Evolutionary conservation across 2,329 filamentous ascomycete species (phyloP), one percentile per base, ranked within the genome.

Genomic region (Lomentospora prolificans): DNA sequence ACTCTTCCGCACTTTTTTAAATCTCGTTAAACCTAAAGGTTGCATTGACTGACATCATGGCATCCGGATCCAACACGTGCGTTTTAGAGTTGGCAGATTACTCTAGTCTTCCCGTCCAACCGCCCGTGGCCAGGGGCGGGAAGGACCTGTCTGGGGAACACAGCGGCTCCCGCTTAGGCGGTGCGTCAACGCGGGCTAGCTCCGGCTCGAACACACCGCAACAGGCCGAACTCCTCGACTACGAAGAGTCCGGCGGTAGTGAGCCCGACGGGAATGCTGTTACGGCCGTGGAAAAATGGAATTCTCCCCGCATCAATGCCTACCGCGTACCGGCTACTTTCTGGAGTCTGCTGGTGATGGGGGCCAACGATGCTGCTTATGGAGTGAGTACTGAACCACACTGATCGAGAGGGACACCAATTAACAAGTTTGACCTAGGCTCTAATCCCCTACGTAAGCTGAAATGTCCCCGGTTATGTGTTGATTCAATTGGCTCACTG

Each of bases 351-450:
- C 70, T 84, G 19, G 72, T 87, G 30, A 80, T 86, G 72, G 86
- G 86, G 5, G 77, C 84, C 70, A 86, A 86, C 62, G 86, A 89
- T 68, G 85, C 79, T 8, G 79, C 80, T 24, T 75, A 82, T 48
- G 84, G 84, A 44, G 81, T 82, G 71, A 65, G 75, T 73, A 24
- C 22, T 9, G n/a, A 9, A 4, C 46, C 46, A 4, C 22, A 17
- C 14, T 5, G 22, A 33, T 33, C 30, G 6, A 12, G 12, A 7
- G 30, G 30, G 30, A 33, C 7, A 33, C 30, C 7, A 12, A 33
- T 33, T 33, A 33, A 33, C 12, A 33, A 33, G 30, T 33, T 33
- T 22, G 8, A 10, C 9, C 12, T 25, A 55, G 53, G 53, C 53
- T 19, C 19, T 55, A 6, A 55, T 55, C n/a, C 53, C 53, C 30